phyloP scores from a whole-genome alignment of 306 rosid species.

The Quercus rubra region DNA sequence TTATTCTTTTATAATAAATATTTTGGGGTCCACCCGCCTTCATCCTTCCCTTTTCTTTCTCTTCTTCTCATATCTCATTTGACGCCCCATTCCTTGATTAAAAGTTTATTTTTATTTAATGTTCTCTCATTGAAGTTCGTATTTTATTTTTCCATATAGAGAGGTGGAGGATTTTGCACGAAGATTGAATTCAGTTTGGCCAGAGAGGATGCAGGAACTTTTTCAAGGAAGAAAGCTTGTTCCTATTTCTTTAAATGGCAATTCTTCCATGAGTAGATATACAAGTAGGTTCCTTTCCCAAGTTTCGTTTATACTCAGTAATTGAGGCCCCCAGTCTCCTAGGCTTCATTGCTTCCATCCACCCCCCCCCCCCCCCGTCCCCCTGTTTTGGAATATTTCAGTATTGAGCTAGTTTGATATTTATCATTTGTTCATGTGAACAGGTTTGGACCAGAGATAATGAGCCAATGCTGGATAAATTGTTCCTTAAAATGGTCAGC shows the following conservation, averaged over 20 bases:
- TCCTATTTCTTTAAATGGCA: constrained; percentile 59
- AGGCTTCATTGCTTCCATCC: background rate
- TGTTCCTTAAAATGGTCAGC: constrained; percentile 10
- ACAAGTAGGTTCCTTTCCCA: constrained; percentile 40
- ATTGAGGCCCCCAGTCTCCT: background rate
- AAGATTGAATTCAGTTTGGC: constrained; percentile 87
- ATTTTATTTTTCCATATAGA: constrained; percentile 31
- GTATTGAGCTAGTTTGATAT: background rate
- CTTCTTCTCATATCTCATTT: background rate
- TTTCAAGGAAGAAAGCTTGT: constrained; percentile 69
- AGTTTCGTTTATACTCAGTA: background rate
- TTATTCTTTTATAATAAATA: too few relatives aligned
- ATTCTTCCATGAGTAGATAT: constrained; percentile 49
- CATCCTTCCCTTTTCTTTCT: background rate
- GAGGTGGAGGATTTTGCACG: constrained; percentile 95
- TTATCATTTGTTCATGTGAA: background rate
- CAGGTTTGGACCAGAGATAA: constrained; percentile 78
- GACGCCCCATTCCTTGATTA: background rate
- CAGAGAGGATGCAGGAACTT: constrained; percentile 83
- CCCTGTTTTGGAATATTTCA: constrained; percentile 2
- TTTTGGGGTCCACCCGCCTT: too few relatives aligned
- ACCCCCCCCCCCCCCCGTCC: too few relatives aligned
- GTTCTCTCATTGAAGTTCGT: background rate
- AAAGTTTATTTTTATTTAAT: background rate
- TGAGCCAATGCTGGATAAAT: constrained; percentile 21